phyloP scores from a whole-genome alignment of 352 stramenopile genomes.

The Globisporangium cylindrosporum region DNA sequence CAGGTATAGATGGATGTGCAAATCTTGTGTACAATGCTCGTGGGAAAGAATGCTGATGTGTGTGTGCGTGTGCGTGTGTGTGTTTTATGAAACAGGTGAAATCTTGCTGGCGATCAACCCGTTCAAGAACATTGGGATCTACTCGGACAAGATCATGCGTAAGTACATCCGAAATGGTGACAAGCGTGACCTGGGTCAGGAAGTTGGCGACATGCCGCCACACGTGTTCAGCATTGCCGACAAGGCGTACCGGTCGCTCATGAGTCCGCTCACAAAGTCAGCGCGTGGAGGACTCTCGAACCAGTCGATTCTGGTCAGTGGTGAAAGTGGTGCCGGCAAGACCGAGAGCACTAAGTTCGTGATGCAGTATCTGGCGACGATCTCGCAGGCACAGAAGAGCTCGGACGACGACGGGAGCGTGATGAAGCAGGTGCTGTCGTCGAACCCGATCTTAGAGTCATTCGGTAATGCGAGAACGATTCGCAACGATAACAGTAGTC shows the following conservation, averaged over 20 bases:
- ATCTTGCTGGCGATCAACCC: slow-evolving; percentile 87
- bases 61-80: neutral
- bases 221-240: slow-evolving; percentile 92
- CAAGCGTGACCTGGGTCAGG: slow-evolving; percentile 59
- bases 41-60: neutral
- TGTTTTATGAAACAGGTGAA: slow-evolving; percentile 29
- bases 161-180: slow-evolving; percentile 86
- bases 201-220: slow-evolving; percentile 78
- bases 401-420: slow-evolving; percentile 53
- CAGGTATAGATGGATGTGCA: slow-evolving; percentile 19
- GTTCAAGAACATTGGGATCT: slow-evolving; percentile 87
- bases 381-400: slow-evolving; percentile 57
- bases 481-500: slow-evolving; percentile 95
- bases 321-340: slow-evolving; percentile 94
- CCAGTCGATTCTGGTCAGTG: slow-evolving; percentile 92
- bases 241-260: slow-evolving; percentile 84
- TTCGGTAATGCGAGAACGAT: slow-evolving; percentile 98
- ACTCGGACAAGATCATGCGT: slow-evolving; percentile 84
- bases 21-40: neutral
- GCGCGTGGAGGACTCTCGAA: slow-evolving; percentile 44
- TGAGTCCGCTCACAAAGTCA: slow-evolving; percentile 44
- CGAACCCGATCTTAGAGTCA: slow-evolving; percentile 98
- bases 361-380: slow-evolving; percentile 93
- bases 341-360: slow-evolving; percentile 97
- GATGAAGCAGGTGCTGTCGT: slow-evolving; percentile 94